A percentile compares a stretch with the other conserved stretches of the same genome.
These are phyloP conservation scores for Epichloe uncinata DNA, from an alignment of 2,329 filamentous ascomycete genomes.

Conservation along the genomic window DNA sequence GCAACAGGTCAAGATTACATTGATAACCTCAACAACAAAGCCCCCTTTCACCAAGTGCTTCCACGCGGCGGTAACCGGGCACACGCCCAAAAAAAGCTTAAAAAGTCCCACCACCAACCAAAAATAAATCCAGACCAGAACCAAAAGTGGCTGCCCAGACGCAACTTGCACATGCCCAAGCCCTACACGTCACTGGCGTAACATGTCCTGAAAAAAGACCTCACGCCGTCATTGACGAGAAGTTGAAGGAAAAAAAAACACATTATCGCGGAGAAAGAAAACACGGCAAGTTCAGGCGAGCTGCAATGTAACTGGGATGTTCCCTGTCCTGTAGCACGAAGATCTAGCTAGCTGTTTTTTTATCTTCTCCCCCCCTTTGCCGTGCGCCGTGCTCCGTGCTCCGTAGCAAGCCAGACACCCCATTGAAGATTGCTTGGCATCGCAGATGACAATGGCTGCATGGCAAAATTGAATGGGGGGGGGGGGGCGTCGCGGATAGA, in stretches of 20 bases:
- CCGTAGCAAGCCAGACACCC: neutral
- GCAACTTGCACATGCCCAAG: neutral
- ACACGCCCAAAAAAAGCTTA: too few species aligned
- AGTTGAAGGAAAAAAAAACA: neutral
- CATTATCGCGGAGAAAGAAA: neutral
- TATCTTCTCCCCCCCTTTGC: too few species aligned
- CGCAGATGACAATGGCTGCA: neutral
- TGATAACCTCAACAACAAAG: too few species aligned
- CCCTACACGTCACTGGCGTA: neutral
- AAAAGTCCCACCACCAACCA: too few species aligned
- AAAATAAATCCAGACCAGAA: too few species aligned
- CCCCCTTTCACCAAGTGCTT: too few species aligned
- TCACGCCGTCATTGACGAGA: neutral
- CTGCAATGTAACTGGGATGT: neutral
- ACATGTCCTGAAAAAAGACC: too few species aligned
- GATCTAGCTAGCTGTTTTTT: neutral
- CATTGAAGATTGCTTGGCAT: neutral
- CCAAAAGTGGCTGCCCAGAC: too few species aligned
- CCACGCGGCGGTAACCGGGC: too few species aligned
- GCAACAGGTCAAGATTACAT: too few species aligned
- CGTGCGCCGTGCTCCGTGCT: too few species aligned
- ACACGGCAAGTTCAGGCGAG: neutral
- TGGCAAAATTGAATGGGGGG: neutral
- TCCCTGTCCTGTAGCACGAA: neutral
- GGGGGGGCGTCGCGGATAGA: neutral